Conservation (phyloP, 345 rosid species). For the Eucalyptus regnans region DNA sequence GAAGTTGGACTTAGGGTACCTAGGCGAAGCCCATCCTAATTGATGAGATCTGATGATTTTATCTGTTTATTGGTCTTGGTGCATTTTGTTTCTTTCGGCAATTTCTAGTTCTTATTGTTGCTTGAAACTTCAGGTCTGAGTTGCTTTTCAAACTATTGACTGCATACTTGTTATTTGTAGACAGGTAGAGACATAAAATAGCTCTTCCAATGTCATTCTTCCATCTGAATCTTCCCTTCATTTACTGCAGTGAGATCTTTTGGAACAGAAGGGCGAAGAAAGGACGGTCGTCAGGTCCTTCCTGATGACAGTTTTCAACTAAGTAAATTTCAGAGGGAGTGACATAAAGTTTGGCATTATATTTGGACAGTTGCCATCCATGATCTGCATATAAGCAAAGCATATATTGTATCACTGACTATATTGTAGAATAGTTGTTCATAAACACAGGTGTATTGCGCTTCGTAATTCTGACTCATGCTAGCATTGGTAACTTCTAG, state of each 20-base stretch:
- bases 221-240: background rate
- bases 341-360: constrained; percentile 29
- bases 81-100: background rate
- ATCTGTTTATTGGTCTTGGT: background rate
- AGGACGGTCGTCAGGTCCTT: constrained; percentile 31
- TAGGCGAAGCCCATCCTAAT: too few relatives aligned
- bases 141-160: background rate
- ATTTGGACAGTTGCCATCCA: background rate
- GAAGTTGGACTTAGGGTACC: too few relatives aligned
- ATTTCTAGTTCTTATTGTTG: background rate
- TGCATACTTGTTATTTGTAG: background rate
- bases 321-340: constrained; percentile 33
- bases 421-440: background rate
- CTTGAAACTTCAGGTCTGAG: background rate
- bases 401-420: background rate
- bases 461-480: background rate
- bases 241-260: constrained; percentile 30
- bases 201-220: background rate
- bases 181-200: background rate
- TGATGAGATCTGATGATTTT: too few relatives aligned
- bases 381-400: background rate
- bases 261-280: constrained; percentile 51
- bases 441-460: background rate
- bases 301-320: constrained; percentile 32
- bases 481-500: background rate